phyloP scores from a whole-genome alignment of 139 green algal genomes.

The Picochlorum sp. region DNA sequence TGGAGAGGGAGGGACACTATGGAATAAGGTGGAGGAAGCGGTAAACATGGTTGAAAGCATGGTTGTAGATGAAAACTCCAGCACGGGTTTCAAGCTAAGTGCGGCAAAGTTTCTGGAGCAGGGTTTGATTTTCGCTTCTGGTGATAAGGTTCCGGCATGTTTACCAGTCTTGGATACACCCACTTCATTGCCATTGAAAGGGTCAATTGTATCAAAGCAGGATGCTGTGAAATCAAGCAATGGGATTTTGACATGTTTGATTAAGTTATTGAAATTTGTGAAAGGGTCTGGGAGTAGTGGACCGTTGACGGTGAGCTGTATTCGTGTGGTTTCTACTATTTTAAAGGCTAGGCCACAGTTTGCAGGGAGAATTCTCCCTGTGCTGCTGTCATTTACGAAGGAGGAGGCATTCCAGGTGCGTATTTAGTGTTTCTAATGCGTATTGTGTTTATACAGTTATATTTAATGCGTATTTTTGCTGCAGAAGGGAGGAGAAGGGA shows the following conservation, averaged over 20 bases:
- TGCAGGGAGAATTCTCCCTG: constrained; percentile 29
- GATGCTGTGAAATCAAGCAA: constrained; percentile 24
- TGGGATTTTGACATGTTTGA: constrained; percentile 15
- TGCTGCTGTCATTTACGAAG: constrained; percentile 29
- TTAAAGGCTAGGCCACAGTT: constrained; percentile 38
- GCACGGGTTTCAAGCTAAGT: constrained; percentile 18
- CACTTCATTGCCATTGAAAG: constrained; percentile 4
- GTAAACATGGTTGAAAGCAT: constrained; percentile 5
- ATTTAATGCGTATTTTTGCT: neutral
- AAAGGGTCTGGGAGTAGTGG: constrained; percentile 12
- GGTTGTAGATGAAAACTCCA: neutral
- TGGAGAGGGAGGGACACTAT: constrained; percentile 9
- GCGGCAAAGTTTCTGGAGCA: constrained; percentile 39
- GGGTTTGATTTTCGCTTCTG: constrained; percentile 32
- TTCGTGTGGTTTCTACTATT: constrained; percentile 22
- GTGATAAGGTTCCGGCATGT: constrained; percentile 22
- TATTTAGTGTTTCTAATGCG: neutral
- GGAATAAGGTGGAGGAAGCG: constrained; percentile 14
- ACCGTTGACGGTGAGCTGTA: constrained; percentile 16
- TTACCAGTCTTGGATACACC: neutral
- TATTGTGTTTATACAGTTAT: neutral
- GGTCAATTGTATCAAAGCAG: constrained; percentile 9
- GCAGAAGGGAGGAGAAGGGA: neutral
- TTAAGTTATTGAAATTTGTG: constrained; percentile 24
- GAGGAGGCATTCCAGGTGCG: neutral